These are phyloP conservation scores for Amorphotheca resinae DNA, from an alignment of 495 filamentous ascomycete species.

Conservation along the genomic window DNA sequence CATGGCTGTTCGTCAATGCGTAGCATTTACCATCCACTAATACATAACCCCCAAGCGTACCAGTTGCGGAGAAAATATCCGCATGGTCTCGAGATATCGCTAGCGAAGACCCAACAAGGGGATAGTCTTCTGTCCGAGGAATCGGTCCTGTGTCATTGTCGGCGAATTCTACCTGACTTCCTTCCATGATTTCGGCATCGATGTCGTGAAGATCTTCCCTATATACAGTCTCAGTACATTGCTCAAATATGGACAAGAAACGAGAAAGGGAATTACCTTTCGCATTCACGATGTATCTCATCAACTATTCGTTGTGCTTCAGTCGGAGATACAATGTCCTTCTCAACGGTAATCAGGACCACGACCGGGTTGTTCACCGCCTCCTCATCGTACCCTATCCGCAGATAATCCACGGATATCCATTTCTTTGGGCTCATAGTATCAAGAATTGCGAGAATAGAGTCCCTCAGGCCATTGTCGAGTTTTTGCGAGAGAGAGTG, in stretches of 20 bases:
- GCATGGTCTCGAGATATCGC: too few species aligned
- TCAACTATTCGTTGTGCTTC: background rate
- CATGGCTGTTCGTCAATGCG: background rate
- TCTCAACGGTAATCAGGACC: background rate
- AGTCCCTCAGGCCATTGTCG: background rate
- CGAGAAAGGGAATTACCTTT: background rate
- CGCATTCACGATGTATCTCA: background rate
- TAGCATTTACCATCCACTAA: background rate
- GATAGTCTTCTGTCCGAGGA: too few species aligned
- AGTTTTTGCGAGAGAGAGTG: background rate
- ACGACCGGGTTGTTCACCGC: background rate
- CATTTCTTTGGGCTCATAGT: background rate
- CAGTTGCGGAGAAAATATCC: too few species aligned
- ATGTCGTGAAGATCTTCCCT: too few species aligned
- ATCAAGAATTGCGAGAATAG: background rate
- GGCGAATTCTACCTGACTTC: too few species aligned
- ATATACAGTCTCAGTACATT: too few species aligned
- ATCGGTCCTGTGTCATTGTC: too few species aligned
- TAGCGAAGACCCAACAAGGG: too few species aligned
- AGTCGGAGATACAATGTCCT: background rate
- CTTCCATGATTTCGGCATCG: too few species aligned
- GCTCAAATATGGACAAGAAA: too few species aligned
- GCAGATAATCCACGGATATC: background rate
- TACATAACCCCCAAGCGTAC: background rate
- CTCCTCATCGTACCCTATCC: background rate